These are phyloP conservation scores for Aspergillus tubingensis DNA, from an alignment of 2,329 filamentous ascomycete genomes.

Conservation along the genomic window DNA sequence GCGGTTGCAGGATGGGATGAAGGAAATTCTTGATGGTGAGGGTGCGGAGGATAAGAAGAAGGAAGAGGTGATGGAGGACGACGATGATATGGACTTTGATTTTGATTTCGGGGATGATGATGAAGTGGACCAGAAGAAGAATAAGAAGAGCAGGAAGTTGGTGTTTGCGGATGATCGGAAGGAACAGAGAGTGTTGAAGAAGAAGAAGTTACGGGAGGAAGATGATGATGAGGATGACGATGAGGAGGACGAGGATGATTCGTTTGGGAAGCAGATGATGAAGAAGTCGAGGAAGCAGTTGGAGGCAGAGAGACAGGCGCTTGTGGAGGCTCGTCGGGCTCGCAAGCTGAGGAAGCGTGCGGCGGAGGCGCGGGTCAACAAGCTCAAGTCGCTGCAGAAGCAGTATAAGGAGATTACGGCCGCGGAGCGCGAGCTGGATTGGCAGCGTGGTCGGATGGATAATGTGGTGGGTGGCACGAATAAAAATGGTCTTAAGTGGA, in stretches of 20 bases:
- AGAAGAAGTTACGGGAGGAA: conserved; percentile 19
- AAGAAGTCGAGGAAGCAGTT: conserved; percentile 50
- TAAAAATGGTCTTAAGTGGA: conserved; percentile 66
- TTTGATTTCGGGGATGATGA: conserved; percentile 26
- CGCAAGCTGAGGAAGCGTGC: conserved; percentile 52
- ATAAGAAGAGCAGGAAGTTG: conserved; percentile 34
- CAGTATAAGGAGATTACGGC: conserved; percentile 57
- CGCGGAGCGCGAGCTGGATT: conserved; percentile 59
- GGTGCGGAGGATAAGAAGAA: conserved; percentile 25
- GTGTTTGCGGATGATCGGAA: conserved; percentile 44
- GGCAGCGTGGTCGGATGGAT: conserved; percentile 64
- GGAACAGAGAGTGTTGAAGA: conserved; percentile 35
- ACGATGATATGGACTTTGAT: conserved; percentile 24
- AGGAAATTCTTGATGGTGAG: conserved; percentile 29
- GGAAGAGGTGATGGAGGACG: conserved; percentile 22
- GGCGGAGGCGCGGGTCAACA: conserved; percentile 51
- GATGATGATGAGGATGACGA: conserved; percentile 29
- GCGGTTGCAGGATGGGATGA: conserved; percentile 43
- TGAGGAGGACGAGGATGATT: conserved; percentile 25
- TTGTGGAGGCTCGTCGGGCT: conserved; percentile 41
- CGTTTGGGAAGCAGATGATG: conserved; percentile 23
- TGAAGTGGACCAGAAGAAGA: conserved; percentile 26
- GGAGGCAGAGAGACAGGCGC: conserved; percentile 43
- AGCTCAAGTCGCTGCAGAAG: conserved; percentile 55
- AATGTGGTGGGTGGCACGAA: conserved; percentile 62